Conservation (phyloP, 2,329 filamentous ascomycete genomes). For the Fusarium sp. region DNA sequence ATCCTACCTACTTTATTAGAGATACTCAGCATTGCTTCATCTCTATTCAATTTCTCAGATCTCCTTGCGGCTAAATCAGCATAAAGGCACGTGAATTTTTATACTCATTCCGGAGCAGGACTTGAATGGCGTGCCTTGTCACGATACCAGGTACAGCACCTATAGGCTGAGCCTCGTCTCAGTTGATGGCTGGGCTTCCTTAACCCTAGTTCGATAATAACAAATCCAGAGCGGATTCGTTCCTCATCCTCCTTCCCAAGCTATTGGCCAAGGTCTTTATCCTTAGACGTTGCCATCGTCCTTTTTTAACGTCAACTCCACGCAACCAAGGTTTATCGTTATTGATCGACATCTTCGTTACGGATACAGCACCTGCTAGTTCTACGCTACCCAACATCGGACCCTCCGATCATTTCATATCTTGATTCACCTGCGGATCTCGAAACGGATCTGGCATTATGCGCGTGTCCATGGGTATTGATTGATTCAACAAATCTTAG, state of each 20-base stretch:
- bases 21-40: slow-evolving; percentile 18
- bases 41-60: slow-evolving; percentile 36
- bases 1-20: slow-evolving; percentile 9
- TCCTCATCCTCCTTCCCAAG: slow-evolving; percentile 2
- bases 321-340: slow-evolving; percentile 4
- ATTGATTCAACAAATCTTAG: slow-evolving; percentile 8
- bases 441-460: neutral
- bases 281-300: slow-evolving; percentile 13
- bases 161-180: neutral
- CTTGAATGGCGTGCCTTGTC: neutral
- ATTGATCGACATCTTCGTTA: neutral
- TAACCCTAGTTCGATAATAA: slow-evolving; percentile 23
- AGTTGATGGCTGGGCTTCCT: slow-evolving; percentile 10
- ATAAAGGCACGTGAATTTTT: slow-evolving; percentile 31
- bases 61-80: slow-evolving; percentile 46
- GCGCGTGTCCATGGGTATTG: neutral
- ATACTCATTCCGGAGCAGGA: slow-evolving; percentile 30
- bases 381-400: slow-evolving; percentile 3
- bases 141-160: too few relatives aligned
- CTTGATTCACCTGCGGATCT: slow-evolving; percentile 17
- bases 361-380: neutral
- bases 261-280: neutral
- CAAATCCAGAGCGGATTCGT: slow-evolving; percentile 1
- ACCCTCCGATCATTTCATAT: slow-evolving; percentile 6
- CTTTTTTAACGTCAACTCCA: slow-evolving; percentile 9